Evolutionary conservation across 2,329 filamentous ascomycete genomes (phyloP), one percentile per base, ranked within the genome.

Genomic region (Fusarium duplospermum): DNA sequence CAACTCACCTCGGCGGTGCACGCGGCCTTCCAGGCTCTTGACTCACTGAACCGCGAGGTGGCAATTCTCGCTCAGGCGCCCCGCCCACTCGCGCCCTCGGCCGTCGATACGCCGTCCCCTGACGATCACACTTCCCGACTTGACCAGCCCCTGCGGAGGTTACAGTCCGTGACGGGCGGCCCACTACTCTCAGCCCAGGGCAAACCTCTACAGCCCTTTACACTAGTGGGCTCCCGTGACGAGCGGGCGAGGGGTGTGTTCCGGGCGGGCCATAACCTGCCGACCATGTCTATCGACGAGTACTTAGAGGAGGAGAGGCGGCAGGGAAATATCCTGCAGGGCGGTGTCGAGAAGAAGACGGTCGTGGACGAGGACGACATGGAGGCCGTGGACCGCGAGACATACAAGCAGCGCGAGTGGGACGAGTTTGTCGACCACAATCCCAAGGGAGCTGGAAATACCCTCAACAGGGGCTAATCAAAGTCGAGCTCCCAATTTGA

Each of bases 271-370:
- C 96, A 99, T 81, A 98, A 94, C 83, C 85, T 99, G 67, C 96
- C 96, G 1, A 98, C 96, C 4, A 98, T 99, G 96, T 94, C 91
- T 2, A 98, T 99, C 71, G 96, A 99, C 77, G 96, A 99, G 84
- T 99, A 98, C 80, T 87, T 99, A 18, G 96, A 97, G 62, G 96
- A 98, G 83, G 96, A 98, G 85, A 89, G 89, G 79, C 89, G 90
- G 75, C 87, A 93, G 71, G 96, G 96, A 18, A 94, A 94, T 22
- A 95, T 99, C 67, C 94, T 98, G 64, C 93, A 98, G 80, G 96
- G 95, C 38, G 95, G 95, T 33, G 95, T 95, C 20, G 93, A 93
- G 78, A 90, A 92, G 74, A 87, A 88, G 72, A 89, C 91, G 2
- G 92, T 94, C 81, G 89, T 93, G 7, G 93, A 99, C 80, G 96